Evolutionary conservation across 2,329 filamentous ascomycete species (phyloP).

Genomic region (Botrytis cinerea): DNA sequence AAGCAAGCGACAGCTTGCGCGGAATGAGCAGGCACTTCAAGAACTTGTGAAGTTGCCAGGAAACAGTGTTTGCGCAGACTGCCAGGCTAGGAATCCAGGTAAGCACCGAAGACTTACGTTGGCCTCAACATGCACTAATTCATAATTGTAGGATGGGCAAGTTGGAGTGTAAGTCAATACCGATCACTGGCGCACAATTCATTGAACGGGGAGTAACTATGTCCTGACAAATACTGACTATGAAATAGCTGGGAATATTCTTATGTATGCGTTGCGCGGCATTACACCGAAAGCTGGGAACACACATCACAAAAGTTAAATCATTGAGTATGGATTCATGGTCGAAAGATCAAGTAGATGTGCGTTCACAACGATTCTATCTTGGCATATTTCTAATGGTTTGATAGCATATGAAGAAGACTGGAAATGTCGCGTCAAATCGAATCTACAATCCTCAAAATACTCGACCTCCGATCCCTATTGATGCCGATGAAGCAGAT

Average conservation of each 20-base stretch:
- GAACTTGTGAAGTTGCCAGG: slow-evolving; percentile 87
- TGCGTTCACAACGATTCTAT: slow-evolving; percentile 47
- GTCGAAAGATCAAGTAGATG: slow-evolving; percentile 94
- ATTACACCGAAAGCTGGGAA: slow-evolving; percentile 93
- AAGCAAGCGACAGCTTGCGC: slow-evolving; percentile 96
- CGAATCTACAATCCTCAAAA: slow-evolving; percentile 85
- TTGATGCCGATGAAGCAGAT: slow-evolving; percentile 91
- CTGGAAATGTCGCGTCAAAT: slow-evolving; percentile 85
- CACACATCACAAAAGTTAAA: slow-evolving; percentile 98
- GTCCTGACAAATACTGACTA: slow-evolving; percentile 30
- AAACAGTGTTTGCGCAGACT: slow-evolving; percentile 94
- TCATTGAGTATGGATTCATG: slow-evolving; percentile 98
- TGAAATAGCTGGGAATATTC: slow-evolving; percentile 82
- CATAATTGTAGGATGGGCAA: slow-evolving; percentile 40
- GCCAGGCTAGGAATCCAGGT: slow-evolving; percentile 89
- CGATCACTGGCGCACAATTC: neutral
- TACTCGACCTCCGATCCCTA: slow-evolving; percentile 77
- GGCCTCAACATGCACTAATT: neutral
- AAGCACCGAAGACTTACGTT: slow-evolving; percentile 40
- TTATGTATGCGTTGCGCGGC: slow-evolving; percentile 97
- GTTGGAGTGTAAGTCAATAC: slow-evolving; percentile 42
- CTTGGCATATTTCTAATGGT: slow-evolving; percentile 27
- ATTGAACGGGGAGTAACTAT: slow-evolving; percentile 2
- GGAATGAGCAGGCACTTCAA: slow-evolving; percentile 89
- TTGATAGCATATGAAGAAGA: slow-evolving; percentile 84